Base-by-base conservation (phyloP, 73 alveolate genomes). In the Paramecium caudatum region DNA sequence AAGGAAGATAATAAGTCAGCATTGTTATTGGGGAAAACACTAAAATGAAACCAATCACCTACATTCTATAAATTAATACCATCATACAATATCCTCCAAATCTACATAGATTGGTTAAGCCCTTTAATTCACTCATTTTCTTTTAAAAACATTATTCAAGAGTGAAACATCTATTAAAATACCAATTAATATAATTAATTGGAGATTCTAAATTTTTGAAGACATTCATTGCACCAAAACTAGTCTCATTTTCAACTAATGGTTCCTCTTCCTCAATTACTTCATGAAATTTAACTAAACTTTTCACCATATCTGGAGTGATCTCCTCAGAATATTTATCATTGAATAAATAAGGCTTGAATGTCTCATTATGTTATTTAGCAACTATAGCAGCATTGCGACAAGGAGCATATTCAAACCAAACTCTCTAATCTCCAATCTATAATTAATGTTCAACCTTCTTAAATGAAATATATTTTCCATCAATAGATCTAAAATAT, bases 381-480 rank as follows among this genome's bases (percentile, higher is more conserved):
- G 80, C 80, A 27, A 55, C 45, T 10, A 55, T 55, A 25, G 80
- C 80, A 55, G 80, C 80, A 55, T 55, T 27, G 30, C 12, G 23
- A 5, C 80, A 55, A 55, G 80, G 21, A 3, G 30, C 80, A n/a
- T 65, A 25, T 16, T 65, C 49, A 65, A 65, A 65, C 34, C 16
- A 33, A 3, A 65, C 61, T 33, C 83, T 4, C 34, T 33, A 13
- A 65, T 65, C 83, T 25, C 83, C 83, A 10, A 65, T 36, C 1
- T 30, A 13, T n/a, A 25, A 13, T 12, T 33, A 65, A 65, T 30
- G 19, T 34, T 65, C 47, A 9, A n/a, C 27, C 15, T 65, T 33
- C 16, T 43, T 65, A 65, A 65, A 65, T 4, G 27, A 33, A 13
- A 65, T 33, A 65, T 65, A 65, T 33, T 32, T 65, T 4, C 49